These are phyloP conservation scores for Dioszegia crocea DNA, from an alignment of 768 basidiomycete species.

Conservation along the genomic window DNA sequence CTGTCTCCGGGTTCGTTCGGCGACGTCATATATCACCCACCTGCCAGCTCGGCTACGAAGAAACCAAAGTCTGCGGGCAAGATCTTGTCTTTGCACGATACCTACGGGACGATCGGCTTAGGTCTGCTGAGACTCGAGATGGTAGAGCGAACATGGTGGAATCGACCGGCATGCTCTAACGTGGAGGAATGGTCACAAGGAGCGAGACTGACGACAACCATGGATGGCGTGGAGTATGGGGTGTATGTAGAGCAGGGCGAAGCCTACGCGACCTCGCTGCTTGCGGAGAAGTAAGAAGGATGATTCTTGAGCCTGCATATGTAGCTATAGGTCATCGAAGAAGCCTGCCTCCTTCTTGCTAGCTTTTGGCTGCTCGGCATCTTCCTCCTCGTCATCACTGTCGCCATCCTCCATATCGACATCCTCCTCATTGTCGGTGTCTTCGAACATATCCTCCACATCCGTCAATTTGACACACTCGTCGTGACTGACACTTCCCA, in stretches of 20 bases:
- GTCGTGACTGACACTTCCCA: conserved; percentile 90
- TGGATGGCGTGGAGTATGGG: conserved; percentile 20
- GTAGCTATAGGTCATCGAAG: conserved; percentile 18
- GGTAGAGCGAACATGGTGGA: conserved; percentile 53
- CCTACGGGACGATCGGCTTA: conserved; percentile 59
- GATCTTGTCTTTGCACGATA: conserved; percentile 55
- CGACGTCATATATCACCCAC: conserved; percentile 31
- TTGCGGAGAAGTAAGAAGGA: neutral
- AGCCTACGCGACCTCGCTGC: conserved; percentile 16
- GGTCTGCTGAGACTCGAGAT: conserved; percentile 79
- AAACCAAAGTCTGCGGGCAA: conserved; percentile 72
- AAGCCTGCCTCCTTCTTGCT: conserved; percentile 25
- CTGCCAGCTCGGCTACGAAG: conserved; percentile 46
- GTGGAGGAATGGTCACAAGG: conserved; percentile 55
- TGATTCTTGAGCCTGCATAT: no score
- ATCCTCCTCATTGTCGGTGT: conserved; percentile 52
- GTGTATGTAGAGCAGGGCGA: conserved; percentile 27
- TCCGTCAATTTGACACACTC: conserved; percentile 80
- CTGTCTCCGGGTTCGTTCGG: conserved; percentile 4
- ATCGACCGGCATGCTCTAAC: neutral
- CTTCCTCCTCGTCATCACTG: conserved; percentile 17
- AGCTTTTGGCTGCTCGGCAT: conserved; percentile 4
- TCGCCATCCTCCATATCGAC: conserved; percentile 25
- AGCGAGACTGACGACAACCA: conserved; percentile 26
- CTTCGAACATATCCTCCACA: conserved; percentile 69